Evolutionary conservation across 352 stramenopile species (phyloP), one percentile per base, ranked within the genome.

Genomic region (Peronospora belbahrii): DNA sequence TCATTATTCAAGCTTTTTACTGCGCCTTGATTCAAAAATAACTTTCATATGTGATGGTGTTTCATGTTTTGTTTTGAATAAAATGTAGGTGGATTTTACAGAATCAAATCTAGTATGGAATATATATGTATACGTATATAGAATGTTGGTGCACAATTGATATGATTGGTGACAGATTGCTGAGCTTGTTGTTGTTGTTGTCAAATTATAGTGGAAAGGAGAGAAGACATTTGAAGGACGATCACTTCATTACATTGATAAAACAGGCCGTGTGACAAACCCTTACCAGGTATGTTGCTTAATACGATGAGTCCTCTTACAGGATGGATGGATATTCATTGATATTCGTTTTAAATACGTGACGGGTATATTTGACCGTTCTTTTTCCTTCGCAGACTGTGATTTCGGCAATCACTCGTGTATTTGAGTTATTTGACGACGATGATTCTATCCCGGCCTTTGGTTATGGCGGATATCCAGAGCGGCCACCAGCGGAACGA

Each of bases 381-480:
- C 1, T n/a, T 14, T 33, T 5, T 42, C 20, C 4, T 31, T 20
- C 50, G 19, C 30, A 88, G 76, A 74, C 52, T 13, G 81, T 85
- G 1, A 86, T 92, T 42, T 82, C 63, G n/a, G 60, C 83, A 14
- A 81, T 92, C 19, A 76, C 78, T 6, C 67, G 67, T 6, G 79
- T 85, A 11, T 67, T 93, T 27, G 76, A 86, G 53, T 52, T 67
- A 6, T 93, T 90, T 39, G 75, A 86, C 40, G 74, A 88, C 38
- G 74, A 89, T 50, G 68, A 84, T 34, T 68, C 76, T 13, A 89
- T 93, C 42, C 79, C 79, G 6, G 69, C 68, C 13, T 88, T 71
- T 39, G 78, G 73, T 6, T 90, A 88, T 38, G 76, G 76, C 13
- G 81, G 31, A 1, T 59, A 81, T 24, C 61, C 63, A 9, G 33